phyloP scores from a whole-genome alignment of 2,329 filamentous ascomycete species.

The Cercospora citrullina region DNA sequence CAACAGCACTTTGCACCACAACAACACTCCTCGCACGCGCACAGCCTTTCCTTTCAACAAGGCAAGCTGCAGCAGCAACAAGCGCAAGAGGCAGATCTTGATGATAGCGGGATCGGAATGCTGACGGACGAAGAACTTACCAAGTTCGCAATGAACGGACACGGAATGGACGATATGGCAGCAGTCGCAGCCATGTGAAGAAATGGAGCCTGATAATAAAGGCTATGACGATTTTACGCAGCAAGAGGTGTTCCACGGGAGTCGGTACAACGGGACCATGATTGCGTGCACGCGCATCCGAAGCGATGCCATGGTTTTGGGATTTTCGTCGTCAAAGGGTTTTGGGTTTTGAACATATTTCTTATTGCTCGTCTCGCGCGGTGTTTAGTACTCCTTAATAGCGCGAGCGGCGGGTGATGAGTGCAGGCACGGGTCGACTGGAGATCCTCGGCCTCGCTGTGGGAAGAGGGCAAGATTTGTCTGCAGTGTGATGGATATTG shows the following conservation, averaged over 20 bases:
- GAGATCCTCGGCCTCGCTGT: neutral
- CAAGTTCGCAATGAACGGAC: conserved; percentile 27
- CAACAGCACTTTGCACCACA: conserved; percentile 24
- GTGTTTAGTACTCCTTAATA: conserved; percentile 10
- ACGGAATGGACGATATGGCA: conserved; percentile 20
- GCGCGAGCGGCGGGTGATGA: neutral
- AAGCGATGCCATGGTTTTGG: neutral
- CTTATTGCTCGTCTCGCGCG: conserved; percentile 4
- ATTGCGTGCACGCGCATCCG: neutral
- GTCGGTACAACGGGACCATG: conserved; percentile 13
- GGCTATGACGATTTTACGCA: conserved; percentile 12
- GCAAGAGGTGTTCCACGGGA: conserved; percentile 11
- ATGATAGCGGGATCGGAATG: conserved; percentile 44
- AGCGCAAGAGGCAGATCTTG: conserved; percentile 37
- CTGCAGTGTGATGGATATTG: neutral
- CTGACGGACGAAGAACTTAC: conserved; percentile 40
- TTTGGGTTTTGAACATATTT: conserved; percentile 10
- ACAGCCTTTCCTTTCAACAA: conserved; percentile 21
- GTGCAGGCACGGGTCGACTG: neutral
- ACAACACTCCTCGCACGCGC: conserved; percentile 23
- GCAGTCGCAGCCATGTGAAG: neutral
- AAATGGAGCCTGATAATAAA: neutral
- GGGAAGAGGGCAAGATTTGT: neutral
- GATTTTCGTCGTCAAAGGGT: neutral
- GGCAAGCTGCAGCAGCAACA: conserved; percentile 19